Percentiles rank a stretch among this genome's conserved stretches.
phyloP scores from a whole-genome alignment of 2,329 filamentous ascomycete species.

The Gremmenia infestans region DNA sequence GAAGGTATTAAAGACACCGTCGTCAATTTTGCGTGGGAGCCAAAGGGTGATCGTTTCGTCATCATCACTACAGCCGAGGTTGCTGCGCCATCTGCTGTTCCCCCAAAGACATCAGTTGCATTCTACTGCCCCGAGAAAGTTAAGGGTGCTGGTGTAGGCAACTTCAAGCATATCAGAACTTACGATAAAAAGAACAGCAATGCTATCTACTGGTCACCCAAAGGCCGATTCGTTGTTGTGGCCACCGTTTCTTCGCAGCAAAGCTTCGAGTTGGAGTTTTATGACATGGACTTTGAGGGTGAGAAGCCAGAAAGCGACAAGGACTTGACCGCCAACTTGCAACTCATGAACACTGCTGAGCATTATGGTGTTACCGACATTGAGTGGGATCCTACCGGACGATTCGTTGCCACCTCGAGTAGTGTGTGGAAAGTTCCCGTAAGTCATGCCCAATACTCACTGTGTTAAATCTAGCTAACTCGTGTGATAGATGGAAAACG shows the following conservation, averaged over 20 bases:
- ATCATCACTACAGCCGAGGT: slow-evolving; percentile 93
- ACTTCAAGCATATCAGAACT: slow-evolving; percentile 94
- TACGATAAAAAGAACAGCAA: slow-evolving; percentile 99
- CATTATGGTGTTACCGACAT: slow-evolving; percentile 98
- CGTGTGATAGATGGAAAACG: slow-evolving; percentile 83
- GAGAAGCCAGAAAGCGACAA: slow-evolving; percentile 92
- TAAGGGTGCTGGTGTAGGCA: slow-evolving; percentile 75
- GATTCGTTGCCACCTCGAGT: slow-evolving; percentile 89
- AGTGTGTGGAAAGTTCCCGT: slow-evolving; percentile 94
- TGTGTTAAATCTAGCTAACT: slow-evolving; percentile 20
- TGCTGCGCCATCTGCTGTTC: slow-evolving; percentile 69
- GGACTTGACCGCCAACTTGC: slow-evolving; percentile 88
- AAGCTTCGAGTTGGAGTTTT: slow-evolving; percentile 95
- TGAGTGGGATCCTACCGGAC: slow-evolving; percentile 95
- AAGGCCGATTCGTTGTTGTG: slow-evolving; percentile 89
- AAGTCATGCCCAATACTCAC: slow-evolving; percentile 39
- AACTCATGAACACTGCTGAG: slow-evolving; percentile 88
- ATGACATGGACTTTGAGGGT: slow-evolving; percentile 95
- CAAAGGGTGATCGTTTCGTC: slow-evolving; percentile 94
- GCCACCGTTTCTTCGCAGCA: slow-evolving; percentile 90
- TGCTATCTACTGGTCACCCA: slow-evolving; percentile 97
- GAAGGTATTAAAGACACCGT: slow-evolving; percentile 98
- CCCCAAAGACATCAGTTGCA: slow-evolving; percentile 87
- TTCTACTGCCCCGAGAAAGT: slow-evolving; percentile 97
- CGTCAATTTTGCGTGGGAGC: slow-evolving; percentile 99